Conservation (phyloP, 2,329 filamentous ascomycete genomes). For the Aspergillus amoenus region DNA sequence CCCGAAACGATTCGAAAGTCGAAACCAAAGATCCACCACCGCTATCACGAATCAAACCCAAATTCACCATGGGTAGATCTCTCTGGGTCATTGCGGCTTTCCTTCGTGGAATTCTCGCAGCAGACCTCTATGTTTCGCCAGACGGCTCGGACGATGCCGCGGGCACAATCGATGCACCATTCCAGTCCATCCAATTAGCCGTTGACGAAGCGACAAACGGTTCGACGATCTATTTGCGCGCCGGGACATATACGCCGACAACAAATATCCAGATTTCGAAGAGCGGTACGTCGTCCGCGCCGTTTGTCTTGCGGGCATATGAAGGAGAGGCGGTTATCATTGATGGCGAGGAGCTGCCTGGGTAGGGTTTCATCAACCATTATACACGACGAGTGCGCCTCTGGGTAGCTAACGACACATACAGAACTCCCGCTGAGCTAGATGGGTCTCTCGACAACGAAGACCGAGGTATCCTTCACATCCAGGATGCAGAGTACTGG, state of each 20-base stretch:
- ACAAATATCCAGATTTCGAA: slow-evolving; percentile 19
- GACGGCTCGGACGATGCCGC: slow-evolving; percentile 13
- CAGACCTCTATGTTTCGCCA: slow-evolving; percentile 18
- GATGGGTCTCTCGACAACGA: slow-evolving; percentile 11
- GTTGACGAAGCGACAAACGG: slow-evolving; percentile 15
- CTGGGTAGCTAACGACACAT: too few relatives aligned
- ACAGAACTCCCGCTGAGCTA: slow-evolving; percentile 15
- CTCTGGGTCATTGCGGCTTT: not conserved
- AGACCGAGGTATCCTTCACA: slow-evolving; percentile 18
- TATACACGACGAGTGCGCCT: too few relatives aligned
- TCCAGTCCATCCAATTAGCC: slow-evolving; percentile 16
- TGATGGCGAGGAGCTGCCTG: slow-evolving; percentile 16
- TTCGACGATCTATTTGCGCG: slow-evolving; percentile 16
- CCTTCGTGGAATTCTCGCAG: slow-evolving; percentile 2
- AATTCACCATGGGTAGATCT: not conserved
- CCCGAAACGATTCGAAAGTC: not conserved
- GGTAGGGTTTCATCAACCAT: slow-evolving; percentile 1
- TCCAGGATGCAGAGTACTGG: slow-evolving; percentile 19
- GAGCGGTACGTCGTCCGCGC: slow-evolving; percentile 9
- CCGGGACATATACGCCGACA: slow-evolving; percentile 16
- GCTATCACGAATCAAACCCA: not conserved
- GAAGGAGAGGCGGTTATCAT: slow-evolving; percentile 15
- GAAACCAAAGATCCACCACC: not conserved
- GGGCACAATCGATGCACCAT: slow-evolving; percentile 11
- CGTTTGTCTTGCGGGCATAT: slow-evolving; percentile 16